A percentile compares a stretch with the other conserved stretches of the same genome.
phyloP scores from a whole-genome alignment of 2,329 filamentous ascomycete genomes.

The Sphaerostilbella broomeana region DNA sequence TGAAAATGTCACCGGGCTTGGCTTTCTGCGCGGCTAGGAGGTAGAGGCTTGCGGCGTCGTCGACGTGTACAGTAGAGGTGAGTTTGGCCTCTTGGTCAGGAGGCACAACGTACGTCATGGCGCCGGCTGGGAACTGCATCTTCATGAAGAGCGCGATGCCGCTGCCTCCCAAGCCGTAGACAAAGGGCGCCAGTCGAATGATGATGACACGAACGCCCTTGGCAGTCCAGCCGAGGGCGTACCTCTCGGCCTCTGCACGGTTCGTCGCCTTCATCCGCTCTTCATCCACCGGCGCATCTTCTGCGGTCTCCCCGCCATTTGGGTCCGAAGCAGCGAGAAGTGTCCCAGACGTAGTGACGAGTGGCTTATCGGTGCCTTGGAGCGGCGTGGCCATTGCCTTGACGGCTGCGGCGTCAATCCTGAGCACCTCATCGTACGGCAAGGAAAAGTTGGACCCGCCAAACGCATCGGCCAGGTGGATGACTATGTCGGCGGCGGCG shows the following conservation, averaged over 20 bases:
- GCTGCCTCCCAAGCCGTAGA: slow-evolving; percentile 37
- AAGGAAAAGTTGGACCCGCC: background rate
- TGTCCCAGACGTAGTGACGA: slow-evolving; percentile 31
- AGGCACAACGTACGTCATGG: slow-evolving; percentile 20
- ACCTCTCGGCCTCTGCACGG: slow-evolving; percentile 23
- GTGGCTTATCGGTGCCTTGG: slow-evolving; percentile 25
- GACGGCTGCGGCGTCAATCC: slow-evolving; percentile 29
- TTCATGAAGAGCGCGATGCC: slow-evolving; percentile 29
- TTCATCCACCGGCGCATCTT: slow-evolving; percentile 18
- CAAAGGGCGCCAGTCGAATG: slow-evolving; percentile 36
- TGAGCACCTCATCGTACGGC: slow-evolving; percentile 16
- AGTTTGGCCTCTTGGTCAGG: slow-evolving; percentile 21
- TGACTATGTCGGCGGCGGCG: slow-evolving; percentile 34
- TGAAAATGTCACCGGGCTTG: slow-evolving; percentile 28
- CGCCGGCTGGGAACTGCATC: slow-evolving; percentile 23
- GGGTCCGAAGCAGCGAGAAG: slow-evolving; percentile 19
- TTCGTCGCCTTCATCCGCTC: slow-evolving; percentile 19
- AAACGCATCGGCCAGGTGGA: slow-evolving; percentile 34
- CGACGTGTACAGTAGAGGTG: slow-evolving; percentile 33
- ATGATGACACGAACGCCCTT: slow-evolving; percentile 29
- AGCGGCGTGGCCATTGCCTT: slow-evolving; percentile 31
- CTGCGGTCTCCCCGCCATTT: slow-evolving; percentile 23
- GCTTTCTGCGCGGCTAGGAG: slow-evolving; percentile 31
- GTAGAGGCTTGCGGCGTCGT: slow-evolving; percentile 37
- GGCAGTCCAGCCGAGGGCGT: slow-evolving; percentile 23